phyloP scores from a whole-genome alignment of 2,329 filamentous ascomycete genomes.

The Aspergillus sp. region DNA sequence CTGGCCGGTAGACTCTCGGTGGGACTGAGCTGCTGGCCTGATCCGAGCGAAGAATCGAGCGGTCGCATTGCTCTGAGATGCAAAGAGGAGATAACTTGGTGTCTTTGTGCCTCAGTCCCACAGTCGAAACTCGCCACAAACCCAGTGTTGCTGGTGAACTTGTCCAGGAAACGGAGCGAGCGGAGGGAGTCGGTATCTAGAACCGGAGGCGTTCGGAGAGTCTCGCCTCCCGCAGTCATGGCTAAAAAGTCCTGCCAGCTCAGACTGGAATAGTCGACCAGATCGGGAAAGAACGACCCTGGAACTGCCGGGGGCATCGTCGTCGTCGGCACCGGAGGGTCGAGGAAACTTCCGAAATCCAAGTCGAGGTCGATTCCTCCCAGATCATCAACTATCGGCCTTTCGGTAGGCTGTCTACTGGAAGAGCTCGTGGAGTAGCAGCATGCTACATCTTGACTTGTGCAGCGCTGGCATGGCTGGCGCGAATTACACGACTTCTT shows the following conservation, averaged over 20 bases:
- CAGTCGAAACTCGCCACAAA: slow-evolving; percentile 44
- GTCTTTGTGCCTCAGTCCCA: slow-evolving; percentile 38
- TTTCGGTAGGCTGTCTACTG: neutral
- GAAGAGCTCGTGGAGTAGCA: slow-evolving; percentile 23
- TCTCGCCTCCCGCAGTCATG: slow-evolving; percentile 2
- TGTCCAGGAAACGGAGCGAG: slow-evolving; percentile 36
- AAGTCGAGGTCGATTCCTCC: neutral
- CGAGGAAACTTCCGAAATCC: neutral
- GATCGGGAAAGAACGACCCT: neutral
- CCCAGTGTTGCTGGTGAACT: slow-evolving; percentile 44
- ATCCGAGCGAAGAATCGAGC: too few relatives aligned
- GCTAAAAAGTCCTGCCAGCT: slow-evolving; percentile 10
- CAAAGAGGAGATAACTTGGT: slow-evolving; percentile 25
- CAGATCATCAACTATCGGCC: neutral
- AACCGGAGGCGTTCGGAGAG: neutral
- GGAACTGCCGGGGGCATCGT: neutral
- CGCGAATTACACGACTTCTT: slow-evolving; percentile 41
- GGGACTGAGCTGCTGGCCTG: neutral
- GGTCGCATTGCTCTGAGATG: neutral
- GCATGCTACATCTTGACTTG: slow-evolving; percentile 27
- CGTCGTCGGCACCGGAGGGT: neutral
- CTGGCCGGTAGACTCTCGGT: neutral
- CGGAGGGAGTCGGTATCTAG: slow-evolving; percentile 17
- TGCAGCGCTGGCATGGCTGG: slow-evolving; percentile 37
- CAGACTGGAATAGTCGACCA: neutral